Base-by-base conservation (phyloP, 202 grass and related monocot species). In the Digitaria exilis region DNA sequence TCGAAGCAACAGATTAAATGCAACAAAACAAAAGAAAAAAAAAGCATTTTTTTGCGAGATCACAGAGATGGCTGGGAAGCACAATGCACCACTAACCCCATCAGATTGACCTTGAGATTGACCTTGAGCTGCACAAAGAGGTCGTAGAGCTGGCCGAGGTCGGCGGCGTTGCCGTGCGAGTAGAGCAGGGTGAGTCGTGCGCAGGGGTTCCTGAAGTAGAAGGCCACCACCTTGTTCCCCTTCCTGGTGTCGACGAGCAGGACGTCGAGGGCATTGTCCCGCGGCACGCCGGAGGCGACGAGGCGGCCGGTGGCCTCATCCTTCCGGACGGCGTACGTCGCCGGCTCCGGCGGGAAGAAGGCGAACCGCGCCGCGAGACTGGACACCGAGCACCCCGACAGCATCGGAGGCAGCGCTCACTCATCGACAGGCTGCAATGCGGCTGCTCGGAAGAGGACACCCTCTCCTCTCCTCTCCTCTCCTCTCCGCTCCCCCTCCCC, bases 61-160 rank as follows among this genome's bases (percentile, higher is more conserved):
- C 4, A 26, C 42, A 78, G 62, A 77, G 19, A 80, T 63, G 42
- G 45, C 22, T 29, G 78, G 62, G 57, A 86, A 76, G 60, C 73
- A 81, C 22, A 63, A 64, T 82, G 75, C 87, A 81, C 50, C 73
- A 96, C 93, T 96, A 79, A 99, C 96, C 96, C 96, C 66, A 99
- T 94, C 84, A 99, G 86, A 88, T 99, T 99, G 79, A 99, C 84
- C 82, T 90, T 96, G 89, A 99, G 93, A 91, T 99, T 99, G 89
- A 96, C 82, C 89, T 99, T 99, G 84, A 99, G 96, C 93, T 99
- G 96, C 72, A 92, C 91, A 57, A 99, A 99, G 83, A 99, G 96
- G 71, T 99, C 96, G 79, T 99, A 99, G 81, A 99, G 88, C 78
- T 96, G 96, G 3, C 91, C 96, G 22, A 99, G 93, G 90, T 98